These are phyloP conservation scores for Sarocladiaceae sp. DNA, from an alignment of 2,329 filamentous ascomycete genomes.

Conservation along the genomic window DNA sequence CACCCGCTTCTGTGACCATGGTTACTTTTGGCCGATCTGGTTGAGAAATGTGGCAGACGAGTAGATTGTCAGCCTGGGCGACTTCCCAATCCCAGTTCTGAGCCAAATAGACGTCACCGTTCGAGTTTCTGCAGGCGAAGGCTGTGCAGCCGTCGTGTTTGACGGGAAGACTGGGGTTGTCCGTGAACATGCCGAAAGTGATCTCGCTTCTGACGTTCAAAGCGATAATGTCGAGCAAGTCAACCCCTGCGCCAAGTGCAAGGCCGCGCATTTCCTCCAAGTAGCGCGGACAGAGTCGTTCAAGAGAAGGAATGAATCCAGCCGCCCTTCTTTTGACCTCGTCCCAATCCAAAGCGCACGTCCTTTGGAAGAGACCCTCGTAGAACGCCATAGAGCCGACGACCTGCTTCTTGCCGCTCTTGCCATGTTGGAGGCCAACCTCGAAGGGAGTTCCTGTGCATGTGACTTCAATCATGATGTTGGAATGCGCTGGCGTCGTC, in stretches of 20 bases:
- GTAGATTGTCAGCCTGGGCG: conserved; percentile 45
- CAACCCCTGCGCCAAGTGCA: conserved; percentile 42
- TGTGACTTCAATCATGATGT: not conserved
- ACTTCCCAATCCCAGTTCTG: conserved; percentile 64
- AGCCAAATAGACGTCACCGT: conserved; percentile 31
- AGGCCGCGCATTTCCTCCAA: conserved; percentile 44
- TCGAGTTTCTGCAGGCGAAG: conserved; percentile 25
- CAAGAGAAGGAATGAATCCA: conserved; percentile 10
- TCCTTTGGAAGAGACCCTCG: conserved; percentile 25
- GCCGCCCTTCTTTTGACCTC: not conserved
- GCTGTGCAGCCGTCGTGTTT: conserved; percentile 52
- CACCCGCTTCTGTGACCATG: conserved; percentile 55
- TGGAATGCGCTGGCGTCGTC: no score
- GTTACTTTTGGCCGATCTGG: conserved; percentile 38
- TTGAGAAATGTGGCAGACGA: conserved; percentile 42
- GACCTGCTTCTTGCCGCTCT: conserved; percentile 24
- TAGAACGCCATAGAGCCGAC: conserved; percentile 31
- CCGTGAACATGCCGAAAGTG: conserved; percentile 47
- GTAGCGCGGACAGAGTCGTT: conserved; percentile 11
- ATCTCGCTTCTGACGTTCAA: conserved; percentile 56
- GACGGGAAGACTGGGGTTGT: conserved; percentile 9
- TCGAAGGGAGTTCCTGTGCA: not conserved
- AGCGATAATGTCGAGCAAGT: conserved; percentile 49
- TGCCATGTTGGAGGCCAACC: conserved; percentile 28
- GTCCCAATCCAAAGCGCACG: conserved; percentile 27